These are phyloP conservation scores for Penicillium sp. DNA, from an alignment of 2,329 filamentous ascomycete species.

Conservation along the genomic window DNA sequence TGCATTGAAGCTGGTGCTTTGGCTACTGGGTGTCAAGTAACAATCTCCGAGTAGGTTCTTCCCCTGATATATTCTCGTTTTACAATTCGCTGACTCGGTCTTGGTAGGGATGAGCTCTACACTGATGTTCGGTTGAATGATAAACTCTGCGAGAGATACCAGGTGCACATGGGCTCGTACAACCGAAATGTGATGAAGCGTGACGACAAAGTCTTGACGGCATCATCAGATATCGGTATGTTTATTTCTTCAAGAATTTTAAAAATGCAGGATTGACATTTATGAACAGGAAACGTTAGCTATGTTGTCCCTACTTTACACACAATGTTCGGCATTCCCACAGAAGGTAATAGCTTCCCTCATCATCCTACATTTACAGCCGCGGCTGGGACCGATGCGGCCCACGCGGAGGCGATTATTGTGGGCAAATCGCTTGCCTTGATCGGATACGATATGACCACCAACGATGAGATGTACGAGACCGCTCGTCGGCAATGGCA, in stretches of 20 bases:
- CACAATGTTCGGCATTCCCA: slow-evolving; percentile 49
- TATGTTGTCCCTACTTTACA: slow-evolving; percentile 52
- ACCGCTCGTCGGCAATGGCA: slow-evolving; percentile 28
- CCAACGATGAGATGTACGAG: slow-evolving; percentile 24
- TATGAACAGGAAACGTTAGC: slow-evolving; percentile 49
- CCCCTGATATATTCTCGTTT: background rate
- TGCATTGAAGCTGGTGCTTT: slow-evolving; percentile 40
- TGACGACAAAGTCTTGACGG: slow-evolving; percentile 41
- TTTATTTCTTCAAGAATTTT: background rate
- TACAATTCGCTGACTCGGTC: background rate
- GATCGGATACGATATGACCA: slow-evolving; percentile 36
- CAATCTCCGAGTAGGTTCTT: slow-evolving; percentile 31
- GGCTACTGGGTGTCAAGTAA: slow-evolving; percentile 36
- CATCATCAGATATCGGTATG: slow-evolving; percentile 50
- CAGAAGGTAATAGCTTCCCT: slow-evolving; percentile 33
- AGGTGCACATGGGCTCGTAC: slow-evolving; percentile 45
- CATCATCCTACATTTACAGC: slow-evolving; percentile 48
- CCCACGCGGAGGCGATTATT: slow-evolving; percentile 45
- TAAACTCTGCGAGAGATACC: slow-evolving; percentile 47
- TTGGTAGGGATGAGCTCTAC: slow-evolving; percentile 36
- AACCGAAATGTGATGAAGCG: slow-evolving; percentile 40
- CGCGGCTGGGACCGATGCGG: slow-evolving; percentile 45
- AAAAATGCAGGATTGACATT: background rate
- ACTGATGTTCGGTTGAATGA: slow-evolving; percentile 50
- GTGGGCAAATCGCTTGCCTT: slow-evolving; percentile 50